A percentile compares a stretch with the other conserved stretches of the same genome.
Conservation (phyloP, 1,284 basidiomycete species). For the Austroboletus niveus region DNA sequence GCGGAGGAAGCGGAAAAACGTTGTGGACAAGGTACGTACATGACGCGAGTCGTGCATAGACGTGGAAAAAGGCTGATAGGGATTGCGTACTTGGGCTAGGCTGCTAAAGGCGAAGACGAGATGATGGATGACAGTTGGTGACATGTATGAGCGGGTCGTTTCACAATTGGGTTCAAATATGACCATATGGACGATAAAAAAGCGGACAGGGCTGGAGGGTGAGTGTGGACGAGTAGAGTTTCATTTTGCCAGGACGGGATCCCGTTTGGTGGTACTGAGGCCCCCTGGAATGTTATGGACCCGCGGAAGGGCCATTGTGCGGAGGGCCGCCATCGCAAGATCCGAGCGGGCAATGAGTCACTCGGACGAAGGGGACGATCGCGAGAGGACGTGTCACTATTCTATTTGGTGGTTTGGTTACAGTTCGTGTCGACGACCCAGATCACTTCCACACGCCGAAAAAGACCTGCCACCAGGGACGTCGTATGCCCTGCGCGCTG, state of each 20-base stretch:
- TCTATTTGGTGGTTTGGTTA: no score
- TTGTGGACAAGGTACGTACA: constrained; percentile 73
- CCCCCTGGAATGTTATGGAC: constrained; percentile 4
- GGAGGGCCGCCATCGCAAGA: not conserved
- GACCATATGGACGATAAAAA: not conserved
- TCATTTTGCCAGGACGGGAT: not conserved
- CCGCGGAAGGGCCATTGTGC: not conserved
- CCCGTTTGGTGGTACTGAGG: not conserved
- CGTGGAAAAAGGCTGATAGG: not conserved
- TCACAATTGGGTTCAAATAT: not conserved
- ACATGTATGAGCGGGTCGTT: not conserved
- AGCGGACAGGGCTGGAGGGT: not conserved
- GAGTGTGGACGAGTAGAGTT: not conserved
- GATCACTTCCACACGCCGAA: constrained; percentile 64
- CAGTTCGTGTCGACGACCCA: not conserved
- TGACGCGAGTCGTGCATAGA: not conserved
- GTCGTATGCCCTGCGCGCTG: constrained; percentile 66
- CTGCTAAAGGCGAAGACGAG: constrained; percentile 65
- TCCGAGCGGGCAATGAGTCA: not conserved
- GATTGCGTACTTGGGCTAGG: constrained; percentile 38
- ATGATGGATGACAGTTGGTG: constrained; percentile 52
- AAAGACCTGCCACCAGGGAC: constrained; percentile 81
- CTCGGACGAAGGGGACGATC: not conserved
- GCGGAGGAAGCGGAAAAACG: constrained; percentile 69
- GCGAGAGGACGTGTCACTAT: no score